Base-by-base conservation (phyloP, 2,329 filamentous ascomycete species). In the Pseudocercospora eumusae region DNA sequence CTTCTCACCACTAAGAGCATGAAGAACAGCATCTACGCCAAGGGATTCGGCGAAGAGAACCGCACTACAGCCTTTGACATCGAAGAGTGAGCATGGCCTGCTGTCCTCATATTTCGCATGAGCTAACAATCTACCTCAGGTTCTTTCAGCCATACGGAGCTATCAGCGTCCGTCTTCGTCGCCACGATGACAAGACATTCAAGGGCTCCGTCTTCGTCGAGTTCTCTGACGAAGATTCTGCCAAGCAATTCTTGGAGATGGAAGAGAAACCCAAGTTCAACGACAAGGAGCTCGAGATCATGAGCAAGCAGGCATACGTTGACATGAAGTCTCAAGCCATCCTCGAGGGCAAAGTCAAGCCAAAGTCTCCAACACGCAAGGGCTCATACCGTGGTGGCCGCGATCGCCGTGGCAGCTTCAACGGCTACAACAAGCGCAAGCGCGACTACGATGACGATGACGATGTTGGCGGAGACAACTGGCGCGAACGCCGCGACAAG, bases 131-230 rank as follows among this genome's bases (percentile, higher is more conserved):
- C 59, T 44, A 4, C 44, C 25, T n/a, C 58, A 68, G 66, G 20
- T 97, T 96, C 82, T 96, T 98, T 76, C 83, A 87, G 60, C 84
- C 88, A 62, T 93, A 87, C 75, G 93, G 93, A 52, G 85, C 91
- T 70, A 91, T 90, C 72, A 86, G 88, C 52, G 88, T 99, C 65
- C 93, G 93, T 73, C 89, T 99, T 66, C 91, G 96, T 69, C 92
- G 95, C 68, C 82, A 82, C 47, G 81, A 88, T 64, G 79, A 84
- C 54, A 87, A 87, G 71, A 79, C 84, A 57, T 99, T 98, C 87
- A 99, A 99, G 84, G 92, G 93, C 69, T 96, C 92, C 69, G 91
- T 96, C 62, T 98, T 97, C 74, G 91, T 96, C 68, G 93, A 97
- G 77, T 99, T 98, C 76, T 83, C 86, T 65, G 85, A 86, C 55